A percentile compares a stretch with the other conserved stretches of the same genome.
Evolutionary conservation across 2,329 filamentous ascomycete species (phyloP).

Genomic region (Camillea tinctor): DNA sequence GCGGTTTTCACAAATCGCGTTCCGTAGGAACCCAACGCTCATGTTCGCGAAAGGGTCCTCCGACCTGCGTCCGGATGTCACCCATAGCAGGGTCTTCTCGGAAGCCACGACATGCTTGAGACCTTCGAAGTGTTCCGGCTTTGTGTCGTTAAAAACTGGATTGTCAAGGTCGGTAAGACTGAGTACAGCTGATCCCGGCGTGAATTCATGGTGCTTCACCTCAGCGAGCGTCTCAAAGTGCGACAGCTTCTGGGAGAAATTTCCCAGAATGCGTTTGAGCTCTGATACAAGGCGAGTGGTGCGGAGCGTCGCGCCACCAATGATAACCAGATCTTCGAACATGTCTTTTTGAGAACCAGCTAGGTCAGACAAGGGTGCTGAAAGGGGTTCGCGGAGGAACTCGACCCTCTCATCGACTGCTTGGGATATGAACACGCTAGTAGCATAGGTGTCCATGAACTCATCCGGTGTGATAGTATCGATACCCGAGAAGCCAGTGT

Average conservation of each 20-base stretch:
- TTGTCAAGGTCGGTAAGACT: conserved; percentile 7
- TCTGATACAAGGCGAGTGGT: no score
- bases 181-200: no score
- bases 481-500: neutral
- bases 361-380: neutral
- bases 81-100: conserved; percentile 23
- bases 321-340: conserved; percentile 2
- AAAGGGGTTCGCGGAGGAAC: conserved; percentile 13
- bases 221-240: neutral
- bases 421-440: conserved; percentile 17
- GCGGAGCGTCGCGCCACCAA: conserved; percentile 4
- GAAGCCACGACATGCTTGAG: conserved; percentile 15
- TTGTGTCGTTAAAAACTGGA: conserved; percentile 11
- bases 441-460: conserved; percentile 3
- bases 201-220: no score
- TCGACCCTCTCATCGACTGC: conserved; percentile 15
- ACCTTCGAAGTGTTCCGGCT: neutral
- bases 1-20: conserved; percentile 13
- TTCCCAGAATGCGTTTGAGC: no score
- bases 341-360: neutral
- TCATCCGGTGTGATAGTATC: conserved; percentile 11
- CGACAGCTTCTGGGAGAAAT: neutral
- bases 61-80: conserved; percentile 18
- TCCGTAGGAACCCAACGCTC: conserved; percentile 23
- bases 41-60: conserved; percentile 25